A percentile compares a stretch with the other conserved stretches of the same genome.
These are phyloP conservation scores for Tricholoma matsutake DNA, from an alignment of 768 basidiomycete species.

Conservation along the genomic window DNA sequence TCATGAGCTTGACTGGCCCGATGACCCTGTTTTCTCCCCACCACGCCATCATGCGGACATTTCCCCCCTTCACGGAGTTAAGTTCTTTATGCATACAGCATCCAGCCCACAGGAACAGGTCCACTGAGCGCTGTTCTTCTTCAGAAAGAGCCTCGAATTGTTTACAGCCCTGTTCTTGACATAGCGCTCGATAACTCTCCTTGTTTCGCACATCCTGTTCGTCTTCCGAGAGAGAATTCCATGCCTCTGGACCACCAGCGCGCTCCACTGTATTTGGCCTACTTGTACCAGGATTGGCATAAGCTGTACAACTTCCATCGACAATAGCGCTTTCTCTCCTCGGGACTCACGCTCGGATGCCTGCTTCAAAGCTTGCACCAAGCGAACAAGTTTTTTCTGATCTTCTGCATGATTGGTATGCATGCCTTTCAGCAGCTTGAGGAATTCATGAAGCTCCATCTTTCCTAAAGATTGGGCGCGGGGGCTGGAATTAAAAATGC, in stretches of 20 bases:
- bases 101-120: conserved; percentile 22
- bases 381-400: background rate
- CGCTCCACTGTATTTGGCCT: too few species aligned
- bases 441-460: background rate
- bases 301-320: background rate
- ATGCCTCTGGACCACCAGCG: too few species aligned
- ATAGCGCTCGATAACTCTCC: background rate
- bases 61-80: conserved; percentile 25
- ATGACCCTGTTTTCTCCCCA: conserved; percentile 14
- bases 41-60: conserved; percentile 12
- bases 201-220: background rate
- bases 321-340: background rate
- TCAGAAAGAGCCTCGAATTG: background rate
- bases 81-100: conserved; percentile 20
- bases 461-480: background rate
- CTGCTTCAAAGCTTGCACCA: background rate
- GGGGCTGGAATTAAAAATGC: background rate
- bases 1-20: conserved; percentile 19
- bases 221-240: too few species aligned
- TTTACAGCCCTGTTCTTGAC: background rate
- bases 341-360: background rate
- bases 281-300: too few species aligned
- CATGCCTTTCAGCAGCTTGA: background rate
- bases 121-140: background rate
- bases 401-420: too few species aligned